Conservation (phyloP, 2,329 filamentous ascomycete genomes). For the Talaromyces sp. region DNA sequence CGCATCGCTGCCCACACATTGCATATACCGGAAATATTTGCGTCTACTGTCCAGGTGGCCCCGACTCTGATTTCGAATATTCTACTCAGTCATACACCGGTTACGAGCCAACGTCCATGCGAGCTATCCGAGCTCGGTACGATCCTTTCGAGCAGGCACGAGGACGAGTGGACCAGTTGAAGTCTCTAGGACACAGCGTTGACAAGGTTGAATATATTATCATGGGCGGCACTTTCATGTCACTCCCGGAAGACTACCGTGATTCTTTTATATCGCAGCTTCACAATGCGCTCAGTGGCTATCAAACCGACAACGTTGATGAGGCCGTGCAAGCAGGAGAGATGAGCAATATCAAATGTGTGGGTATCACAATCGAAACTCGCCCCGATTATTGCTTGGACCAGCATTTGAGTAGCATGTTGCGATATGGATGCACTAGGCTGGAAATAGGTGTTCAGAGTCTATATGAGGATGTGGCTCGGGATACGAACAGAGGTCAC, state of each 20-base stretch:
- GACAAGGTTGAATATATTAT: conserved; percentile 99
- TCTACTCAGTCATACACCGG: conserved; percentile 98
- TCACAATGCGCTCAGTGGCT: conserved; percentile 94
- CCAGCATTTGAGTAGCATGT: conserved; percentile 92
- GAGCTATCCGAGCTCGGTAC: conserved; percentile 92
- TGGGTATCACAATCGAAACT: conserved; percentile 98
- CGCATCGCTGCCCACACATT: conserved; percentile 94
- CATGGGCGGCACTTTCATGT: conserved; percentile 99
- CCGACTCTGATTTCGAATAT: conserved; percentile 98
- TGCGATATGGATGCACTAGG: conserved; percentile 94
- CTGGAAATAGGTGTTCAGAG: conserved; percentile 95
- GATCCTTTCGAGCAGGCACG: conserved; percentile 97
- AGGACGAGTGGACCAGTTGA: conserved; percentile 94
- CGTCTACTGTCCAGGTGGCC: conserved; percentile 96
- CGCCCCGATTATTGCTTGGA: conserved; percentile 95
- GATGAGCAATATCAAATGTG: conserved; percentile 96
- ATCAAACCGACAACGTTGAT: conserved; percentile 90
- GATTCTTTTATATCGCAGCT: conserved; percentile 93
- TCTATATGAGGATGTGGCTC: conserved; percentile 95
- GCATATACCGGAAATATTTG: conserved; percentile 98
- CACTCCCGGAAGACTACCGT: conserved; percentile 79
- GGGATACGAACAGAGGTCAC: conserved; percentile 95
- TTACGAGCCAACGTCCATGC: conserved; percentile 98
- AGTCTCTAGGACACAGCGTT: conserved; percentile 90
- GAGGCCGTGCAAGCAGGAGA: conserved; percentile 92